Conservation (phyloP, 2,329 filamentous ascomycete species). For the Rutstroemia sp. region DNA sequence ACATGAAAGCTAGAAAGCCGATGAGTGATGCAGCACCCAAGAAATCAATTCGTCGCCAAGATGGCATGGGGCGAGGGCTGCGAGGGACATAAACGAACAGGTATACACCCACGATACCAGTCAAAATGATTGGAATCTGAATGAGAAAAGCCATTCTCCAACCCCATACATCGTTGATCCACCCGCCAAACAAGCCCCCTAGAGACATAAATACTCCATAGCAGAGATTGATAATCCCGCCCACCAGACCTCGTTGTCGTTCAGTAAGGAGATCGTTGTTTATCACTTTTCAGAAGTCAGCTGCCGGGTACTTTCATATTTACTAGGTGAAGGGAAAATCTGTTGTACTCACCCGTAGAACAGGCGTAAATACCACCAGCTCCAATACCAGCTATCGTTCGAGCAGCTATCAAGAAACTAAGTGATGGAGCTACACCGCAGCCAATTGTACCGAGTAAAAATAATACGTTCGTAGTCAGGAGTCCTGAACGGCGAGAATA, state of each 20-base stretch:
- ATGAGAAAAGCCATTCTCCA: slow-evolving; percentile 69
- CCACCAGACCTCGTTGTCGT: slow-evolving; percentile 61
- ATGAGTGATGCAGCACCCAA: slow-evolving; percentile 59
- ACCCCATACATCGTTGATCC: slow-evolving; percentile 61
- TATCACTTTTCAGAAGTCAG: slow-evolving; percentile 59
- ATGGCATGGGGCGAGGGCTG: slow-evolving; percentile 12
- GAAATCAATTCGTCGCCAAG: slow-evolving; percentile 58
- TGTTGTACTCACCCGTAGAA: background rate
- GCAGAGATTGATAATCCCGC: slow-evolving; percentile 62
- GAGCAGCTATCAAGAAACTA: slow-evolving; percentile 53
- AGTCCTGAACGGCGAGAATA: slow-evolving; percentile 60
- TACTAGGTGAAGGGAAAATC: too few relatives aligned
- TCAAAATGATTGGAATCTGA: slow-evolving; percentile 59
- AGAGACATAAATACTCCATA: slow-evolving; percentile 57
- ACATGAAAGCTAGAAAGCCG: slow-evolving; percentile 60
- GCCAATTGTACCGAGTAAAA: slow-evolving; percentile 53
- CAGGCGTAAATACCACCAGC: slow-evolving; percentile 34
- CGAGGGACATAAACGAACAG: slow-evolving; percentile 51
- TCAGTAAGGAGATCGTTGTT: slow-evolving; percentile 65
- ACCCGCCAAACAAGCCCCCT: slow-evolving; percentile 61
- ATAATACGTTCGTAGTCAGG: slow-evolving; percentile 53
- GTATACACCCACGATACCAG: slow-evolving; percentile 55
- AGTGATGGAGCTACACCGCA: slow-evolving; percentile 59
- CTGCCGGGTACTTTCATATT: too few relatives aligned
- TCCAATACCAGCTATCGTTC: slow-evolving; percentile 35